phyloP scores from a whole-genome alignment of 2,329 filamentous ascomycete species.

The Knufia fluminis region DNA sequence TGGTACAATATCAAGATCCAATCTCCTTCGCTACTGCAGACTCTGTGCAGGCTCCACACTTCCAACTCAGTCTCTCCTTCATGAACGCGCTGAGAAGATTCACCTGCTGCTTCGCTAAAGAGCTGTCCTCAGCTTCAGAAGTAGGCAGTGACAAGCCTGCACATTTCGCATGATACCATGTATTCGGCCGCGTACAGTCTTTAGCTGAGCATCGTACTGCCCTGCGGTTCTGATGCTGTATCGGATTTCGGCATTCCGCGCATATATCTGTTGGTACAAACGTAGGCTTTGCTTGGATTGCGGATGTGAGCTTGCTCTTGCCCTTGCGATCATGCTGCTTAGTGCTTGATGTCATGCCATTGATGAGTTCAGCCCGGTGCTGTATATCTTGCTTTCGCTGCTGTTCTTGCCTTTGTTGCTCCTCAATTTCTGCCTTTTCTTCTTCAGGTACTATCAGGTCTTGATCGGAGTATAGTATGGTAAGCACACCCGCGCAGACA shows the following conservation, averaged over 20 bases:
- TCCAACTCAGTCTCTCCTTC: slow-evolving; percentile 2
- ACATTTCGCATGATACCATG: slow-evolving; percentile 17
- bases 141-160: neutral
- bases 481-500: slow-evolving; percentile 14
- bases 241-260: slow-evolving; percentile 12
- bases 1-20: too few relatives aligned
- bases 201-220: slow-evolving; percentile 13
- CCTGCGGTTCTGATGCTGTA: slow-evolving; percentile 8
- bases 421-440: neutral
- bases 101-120: neutral
- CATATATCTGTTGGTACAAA: slow-evolving; percentile 1
- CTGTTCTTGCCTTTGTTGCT: neutral
- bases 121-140: neutral
- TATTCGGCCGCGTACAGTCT: slow-evolving; percentile 10
- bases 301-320: too few relatives aligned
- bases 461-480: slow-evolving; percentile 4
- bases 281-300: neutral
- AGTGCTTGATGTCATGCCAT: neutral
- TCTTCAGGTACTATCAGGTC: neutral
- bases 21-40: neutral
- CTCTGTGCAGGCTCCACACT: neutral
- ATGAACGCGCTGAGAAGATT: neutral
- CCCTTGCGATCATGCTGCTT: neutral
- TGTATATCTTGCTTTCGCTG: neutral
- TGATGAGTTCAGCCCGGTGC: neutral